phyloP scores from a whole-genome alignment of 1,284 basidiomycete species.

The Sanguinoderma infundibulare region DNA sequence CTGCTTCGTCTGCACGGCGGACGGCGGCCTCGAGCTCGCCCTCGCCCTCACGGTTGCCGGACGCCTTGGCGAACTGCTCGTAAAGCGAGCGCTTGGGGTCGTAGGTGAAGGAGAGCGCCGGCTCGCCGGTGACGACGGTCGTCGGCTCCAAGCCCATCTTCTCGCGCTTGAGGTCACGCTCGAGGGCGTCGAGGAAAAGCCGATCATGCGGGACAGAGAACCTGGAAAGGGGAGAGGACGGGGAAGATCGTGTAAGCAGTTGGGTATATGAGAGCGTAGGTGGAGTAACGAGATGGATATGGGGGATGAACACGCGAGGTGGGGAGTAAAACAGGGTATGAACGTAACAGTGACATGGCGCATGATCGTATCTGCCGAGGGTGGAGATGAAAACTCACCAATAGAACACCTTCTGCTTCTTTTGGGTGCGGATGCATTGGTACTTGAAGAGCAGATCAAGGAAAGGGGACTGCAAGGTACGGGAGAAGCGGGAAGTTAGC shows the following conservation, averaged over 20 bases:
- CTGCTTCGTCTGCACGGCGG: conserved; percentile 45
- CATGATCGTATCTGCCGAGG: background rate
- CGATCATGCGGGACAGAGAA: conserved; percentile 91
- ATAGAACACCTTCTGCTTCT: conserved; percentile 95
- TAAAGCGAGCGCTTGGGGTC: conserved; percentile 85
- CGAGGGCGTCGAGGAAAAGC: conserved; percentile 92
- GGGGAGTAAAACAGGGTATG: background rate
- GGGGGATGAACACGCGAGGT: background rate
- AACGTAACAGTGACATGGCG: background rate
- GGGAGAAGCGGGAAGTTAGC: background rate
- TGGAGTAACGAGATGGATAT: background rate
- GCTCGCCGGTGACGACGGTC: conserved; percentile 77
- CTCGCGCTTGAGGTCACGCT: conserved; percentile 91
- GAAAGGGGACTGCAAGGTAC: conserved; percentile 72
- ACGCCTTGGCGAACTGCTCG: conserved; percentile 79
- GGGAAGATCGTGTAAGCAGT: conserved; percentile 1
- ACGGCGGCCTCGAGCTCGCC: conserved; percentile 60
- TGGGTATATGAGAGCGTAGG: background rate
- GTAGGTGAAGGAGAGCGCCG: conserved; percentile 82
- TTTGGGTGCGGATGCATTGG: conserved; percentile 93
- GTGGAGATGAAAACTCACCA: conserved; percentile 59
- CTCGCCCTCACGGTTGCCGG: conserved; percentile 57
- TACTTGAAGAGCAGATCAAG: conserved; percentile 92
- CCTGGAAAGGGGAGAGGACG: conserved; percentile 47
- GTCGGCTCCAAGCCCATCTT: conserved; percentile 88